Base-by-base conservation (phyloP, 1,284 basidiomycete species). In the Waitea zeae region DNA sequence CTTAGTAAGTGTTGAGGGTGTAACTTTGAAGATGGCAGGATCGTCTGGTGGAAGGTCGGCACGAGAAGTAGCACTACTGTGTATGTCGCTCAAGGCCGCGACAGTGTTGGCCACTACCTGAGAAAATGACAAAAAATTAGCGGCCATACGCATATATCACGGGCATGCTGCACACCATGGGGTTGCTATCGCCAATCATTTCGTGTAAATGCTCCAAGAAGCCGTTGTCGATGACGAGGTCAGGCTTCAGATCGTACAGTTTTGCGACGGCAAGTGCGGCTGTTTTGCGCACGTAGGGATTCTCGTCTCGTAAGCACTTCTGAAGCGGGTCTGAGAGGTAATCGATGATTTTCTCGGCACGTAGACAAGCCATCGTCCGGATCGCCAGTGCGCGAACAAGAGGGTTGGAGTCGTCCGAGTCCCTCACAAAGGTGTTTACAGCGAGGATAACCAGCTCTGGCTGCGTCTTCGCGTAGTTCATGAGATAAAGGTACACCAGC, bases 401-500 rank as follows among this genome's bases (percentile, higher is more conserved):
- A 0, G 93, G 92, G 51, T 97, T 98, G 4, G 84, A 75, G 52
- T 97, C 95, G 46, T 92, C 89, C 0, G 88, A 78, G 54, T 98
- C 93, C 66, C 93, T 77, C 38, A 98, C 93, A 50, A 98, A 98
- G 1, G 93, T 98, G 54, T 98, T 98, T 43, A 98, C 92, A 12
- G 93, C 93, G 32, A 98, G 71, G 51, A 98, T 97, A 55, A 97
- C 93, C 17, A 83, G 70, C 54, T 98, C 93, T 0, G 95, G 93
- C 52, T 98, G 93, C 0, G 93, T 92, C 54, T 95, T 95, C 34
- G 92, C 90, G 48, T 97, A 97, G 62, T 96, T 95, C 80, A 96
- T 96, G 39, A 97, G 76, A 54, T 96, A 98, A 31, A 97, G 74
- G 50, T 98, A 98, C 17, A 97, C 93, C 31, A 98, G 80, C 56